Base-by-base conservation (phyloP, 1,284 basidiomycete species). In the Phlebopus sp. region DNA sequence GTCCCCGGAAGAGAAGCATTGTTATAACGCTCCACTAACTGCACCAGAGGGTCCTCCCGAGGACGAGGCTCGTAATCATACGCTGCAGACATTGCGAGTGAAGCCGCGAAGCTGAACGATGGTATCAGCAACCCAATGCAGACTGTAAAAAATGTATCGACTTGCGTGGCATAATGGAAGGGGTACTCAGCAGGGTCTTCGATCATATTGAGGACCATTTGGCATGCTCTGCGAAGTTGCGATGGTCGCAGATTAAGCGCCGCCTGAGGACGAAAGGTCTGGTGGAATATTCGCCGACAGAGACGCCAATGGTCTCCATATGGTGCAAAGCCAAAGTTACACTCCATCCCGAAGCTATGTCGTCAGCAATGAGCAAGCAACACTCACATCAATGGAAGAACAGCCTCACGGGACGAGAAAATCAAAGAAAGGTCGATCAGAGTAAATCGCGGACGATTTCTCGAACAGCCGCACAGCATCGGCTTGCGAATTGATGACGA, bases 381-480 rank as follows among this genome's bases (percentile, higher is more conserved):
- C 5, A 8, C 8, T 25, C n/a, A n/a, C n/a, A n/a, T 25, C 25
- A 8, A 25, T 25, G 25, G 25, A 4, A 25, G 8, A 8, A 8
- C 25, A 5, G 8, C 8, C 8, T 25, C 25, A 4, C 25, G 8
- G 25, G 25, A 25, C 25, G 5, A 4, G 25, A 8, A 25, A 8
- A 8, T 5, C n/a, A n/a, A n/a, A n/a, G 37, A 27, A 34, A 14
- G 55, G 54, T 6, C 61, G 45, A 27, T 58, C 61, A 1, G 55
- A 58, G 27, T 59, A 62, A 21, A 59, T 48, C 46, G 31, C 5
- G 56, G 51, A 17, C 57, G 52, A n/a, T 42, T 56, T 58, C 15
- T 61, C 58, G 27, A 63, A 18, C 3, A 63, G 42, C 21, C 55
- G 55, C n/a, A 46, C 37, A 13, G 58, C 53, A n/a, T 52, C 50